These are phyloP conservation scores for Lagenidium sp. DNA, from an alignment of 352 stramenopile genomes.

Conservation along the genomic window DNA sequence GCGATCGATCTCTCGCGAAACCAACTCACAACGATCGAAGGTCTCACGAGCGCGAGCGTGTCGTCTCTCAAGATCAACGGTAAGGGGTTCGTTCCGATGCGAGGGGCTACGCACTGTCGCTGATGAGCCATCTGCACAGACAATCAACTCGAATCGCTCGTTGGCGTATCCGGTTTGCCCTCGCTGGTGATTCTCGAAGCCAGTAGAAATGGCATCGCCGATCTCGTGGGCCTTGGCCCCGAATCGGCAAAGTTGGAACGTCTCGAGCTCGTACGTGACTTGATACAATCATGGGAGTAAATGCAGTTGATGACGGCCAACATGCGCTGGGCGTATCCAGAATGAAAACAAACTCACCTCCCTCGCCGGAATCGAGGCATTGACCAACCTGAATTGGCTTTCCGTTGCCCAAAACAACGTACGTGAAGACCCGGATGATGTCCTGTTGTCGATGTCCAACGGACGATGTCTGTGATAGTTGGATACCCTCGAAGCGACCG, in stretches of 20 bases:
- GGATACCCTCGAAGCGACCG: conserved; percentile 33
- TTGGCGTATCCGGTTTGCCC: conserved; percentile 31
- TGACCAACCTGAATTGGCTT: conserved; percentile 32
- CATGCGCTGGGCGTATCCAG: too few species aligned
- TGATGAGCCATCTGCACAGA: conserved; percentile 2
- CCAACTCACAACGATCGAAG: conserved; percentile 46
- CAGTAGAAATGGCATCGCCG: conserved; percentile 37
- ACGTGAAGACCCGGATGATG: not conserved
- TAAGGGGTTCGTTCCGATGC: conserved; percentile 3
- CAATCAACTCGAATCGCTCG: conserved; percentile 41
- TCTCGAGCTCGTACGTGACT: conserved; percentile 34
- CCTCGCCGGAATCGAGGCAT: conserved; percentile 39
- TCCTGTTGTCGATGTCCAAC: not conserved
- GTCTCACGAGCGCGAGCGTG: conserved; percentile 34
- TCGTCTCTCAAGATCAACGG: conserved; percentile 55
- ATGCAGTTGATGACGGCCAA: too few species aligned
- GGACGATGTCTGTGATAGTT: too few species aligned
- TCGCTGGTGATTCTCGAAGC: conserved; percentile 45
- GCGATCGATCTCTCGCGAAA: conserved; percentile 59
- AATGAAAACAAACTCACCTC: conserved; percentile 61
- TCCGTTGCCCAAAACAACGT: conserved; percentile 58
- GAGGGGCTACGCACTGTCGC: not conserved
- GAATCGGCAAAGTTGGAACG: conserved; percentile 35
- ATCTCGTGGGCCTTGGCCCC: conserved; percentile 23
- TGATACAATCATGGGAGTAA: too few species aligned